phyloP scores from a whole-genome alignment of 192 early-diverging fungal species.

The Coemansia furcata region DNA sequence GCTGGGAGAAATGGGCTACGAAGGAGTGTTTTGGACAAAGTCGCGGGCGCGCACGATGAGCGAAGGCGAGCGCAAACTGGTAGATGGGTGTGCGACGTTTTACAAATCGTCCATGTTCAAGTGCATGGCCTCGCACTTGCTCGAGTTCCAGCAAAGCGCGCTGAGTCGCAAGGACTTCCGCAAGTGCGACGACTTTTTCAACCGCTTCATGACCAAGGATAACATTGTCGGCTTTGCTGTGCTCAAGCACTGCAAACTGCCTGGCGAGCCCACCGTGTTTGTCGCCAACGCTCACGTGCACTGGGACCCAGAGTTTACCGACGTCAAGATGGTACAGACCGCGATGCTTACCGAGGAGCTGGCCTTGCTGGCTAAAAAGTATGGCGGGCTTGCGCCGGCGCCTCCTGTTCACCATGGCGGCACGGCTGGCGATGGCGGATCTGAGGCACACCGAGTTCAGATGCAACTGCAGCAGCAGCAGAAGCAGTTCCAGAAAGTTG shows the following conservation, averaged over 20 bases:
- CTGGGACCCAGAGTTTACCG: conserved; percentile 88
- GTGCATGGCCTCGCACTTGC: conserved; percentile 76
- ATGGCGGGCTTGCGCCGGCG: conserved; percentile 13
- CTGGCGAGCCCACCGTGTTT: conserved; percentile 62
- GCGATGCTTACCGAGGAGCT: conserved; percentile 92
- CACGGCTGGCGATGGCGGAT: conserved; percentile 15
- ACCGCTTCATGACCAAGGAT: conserved; percentile 97
- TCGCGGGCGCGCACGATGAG: conserved; percentile 92
- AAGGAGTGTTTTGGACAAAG: conserved; percentile 92
- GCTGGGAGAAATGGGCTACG: conserved; percentile 70
- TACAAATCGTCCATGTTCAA: conserved; percentile 82
- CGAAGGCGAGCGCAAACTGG: conserved; percentile 78
- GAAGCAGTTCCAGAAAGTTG: conserved; percentile 52
- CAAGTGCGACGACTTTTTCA: conserved; percentile 90
- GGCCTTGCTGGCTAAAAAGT: conserved; percentile 58
- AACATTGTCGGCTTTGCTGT: conserved; percentile 85
- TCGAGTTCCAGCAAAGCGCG: conserved; percentile 95
- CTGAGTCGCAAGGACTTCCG: conserved; percentile 84
- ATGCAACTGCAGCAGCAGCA: conserved; percentile 46
- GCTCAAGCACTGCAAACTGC: conserved; percentile 75
- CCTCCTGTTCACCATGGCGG: conserved; percentile 3
- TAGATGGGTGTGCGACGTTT: conserved; percentile 97
- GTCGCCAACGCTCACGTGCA: conserved; percentile 90
- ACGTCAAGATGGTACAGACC: conserved; percentile 96
- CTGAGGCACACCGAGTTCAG: conserved; percentile 44